Conservation (phyloP, 768 basidiomycete genomes). For the Obba rivulosa region DNA sequence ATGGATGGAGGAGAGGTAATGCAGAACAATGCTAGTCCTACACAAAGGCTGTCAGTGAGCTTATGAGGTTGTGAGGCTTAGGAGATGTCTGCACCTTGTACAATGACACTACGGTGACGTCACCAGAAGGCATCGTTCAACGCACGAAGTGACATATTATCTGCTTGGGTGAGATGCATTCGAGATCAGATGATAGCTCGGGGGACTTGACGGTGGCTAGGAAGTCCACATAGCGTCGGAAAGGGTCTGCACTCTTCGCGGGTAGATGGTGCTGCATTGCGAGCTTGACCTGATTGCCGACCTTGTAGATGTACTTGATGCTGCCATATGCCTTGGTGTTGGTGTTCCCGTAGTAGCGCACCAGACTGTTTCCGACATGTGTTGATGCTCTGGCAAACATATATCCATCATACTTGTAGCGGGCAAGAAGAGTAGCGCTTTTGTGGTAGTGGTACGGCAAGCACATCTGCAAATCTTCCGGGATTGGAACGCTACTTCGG, state of each 20-base stretch:
- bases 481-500: neutral
- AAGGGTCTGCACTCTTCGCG: neutral
- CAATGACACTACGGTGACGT: slow-evolving; percentile 1
- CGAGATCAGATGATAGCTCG: neutral
- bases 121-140: neutral
- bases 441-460: no score
- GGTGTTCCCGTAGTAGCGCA: neutral
- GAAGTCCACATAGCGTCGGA: neutral
- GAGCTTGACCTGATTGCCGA: neutral
- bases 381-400: neutral
- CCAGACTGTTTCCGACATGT: slow-evolving; percentile 4
- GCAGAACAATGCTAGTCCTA: no score
- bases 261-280: slow-evolving; percentile 1
- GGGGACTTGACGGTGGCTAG: neutral
- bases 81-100: no score
- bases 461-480: no score
- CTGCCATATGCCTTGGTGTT: neutral
- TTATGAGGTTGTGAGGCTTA: no score
- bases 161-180: neutral
- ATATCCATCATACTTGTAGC: neutral
- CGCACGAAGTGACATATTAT: slow-evolving; percentile 2
- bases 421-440: neutral
- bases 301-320: slow-evolving; percentile 6
- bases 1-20: no score
- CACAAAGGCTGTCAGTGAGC: no score